Evolutionary conservation across 768 basidiomycete genomes (phyloP).

Genomic region (Russula sp.): DNA sequence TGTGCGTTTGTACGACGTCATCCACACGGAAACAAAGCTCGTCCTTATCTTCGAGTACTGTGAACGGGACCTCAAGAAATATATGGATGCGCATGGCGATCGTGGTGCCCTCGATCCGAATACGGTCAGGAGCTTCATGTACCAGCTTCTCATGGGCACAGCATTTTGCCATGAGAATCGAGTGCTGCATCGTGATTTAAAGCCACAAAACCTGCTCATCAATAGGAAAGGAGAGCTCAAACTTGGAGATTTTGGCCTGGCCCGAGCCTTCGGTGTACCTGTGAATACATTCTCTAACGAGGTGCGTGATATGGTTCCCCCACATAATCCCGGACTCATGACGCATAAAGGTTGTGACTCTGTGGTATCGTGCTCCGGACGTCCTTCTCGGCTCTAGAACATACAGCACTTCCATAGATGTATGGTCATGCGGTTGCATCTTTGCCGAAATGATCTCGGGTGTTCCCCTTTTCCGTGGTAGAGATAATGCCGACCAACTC

Average conservation of each 20-base stretch:
- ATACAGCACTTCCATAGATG: constrained; percentile 97
- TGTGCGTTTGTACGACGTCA: constrained; percentile 96
- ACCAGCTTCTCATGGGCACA: constrained; percentile 93
- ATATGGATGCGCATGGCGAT: constrained; percentile 98
- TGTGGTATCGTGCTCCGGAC: constrained; percentile 99
- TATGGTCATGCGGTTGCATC: constrained; percentile 99
- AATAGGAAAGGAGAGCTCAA: constrained; percentile 97
- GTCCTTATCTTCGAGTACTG: constrained; percentile 98
- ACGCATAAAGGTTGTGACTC: constrained; percentile 78
- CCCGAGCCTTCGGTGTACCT: constrained; percentile 96
- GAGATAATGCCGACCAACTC: constrained; percentile 98
- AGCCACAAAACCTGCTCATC: constrained; percentile 97
- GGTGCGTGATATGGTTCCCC: constrained; percentile 41
- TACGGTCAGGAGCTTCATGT: constrained; percentile 95
- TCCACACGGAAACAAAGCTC: constrained; percentile 97
- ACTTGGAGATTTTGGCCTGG: constrained; percentile 95
- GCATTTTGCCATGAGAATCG: constrained; percentile 99
- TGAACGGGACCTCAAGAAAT: constrained; percentile 97
- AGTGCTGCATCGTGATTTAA: constrained; percentile 95
- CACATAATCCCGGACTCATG: constrained; percentile 16
- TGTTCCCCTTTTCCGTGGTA: constrained; percentile 91
- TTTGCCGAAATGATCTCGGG: constrained; percentile 99
- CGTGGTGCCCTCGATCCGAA: constrained; percentile 88
- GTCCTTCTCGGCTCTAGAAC: constrained; percentile 95
- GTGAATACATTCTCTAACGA: constrained; percentile 99